phyloP scores from a whole-genome alignment of 306 rosid genomes.

The Pachyrhizus erosus region DNA sequence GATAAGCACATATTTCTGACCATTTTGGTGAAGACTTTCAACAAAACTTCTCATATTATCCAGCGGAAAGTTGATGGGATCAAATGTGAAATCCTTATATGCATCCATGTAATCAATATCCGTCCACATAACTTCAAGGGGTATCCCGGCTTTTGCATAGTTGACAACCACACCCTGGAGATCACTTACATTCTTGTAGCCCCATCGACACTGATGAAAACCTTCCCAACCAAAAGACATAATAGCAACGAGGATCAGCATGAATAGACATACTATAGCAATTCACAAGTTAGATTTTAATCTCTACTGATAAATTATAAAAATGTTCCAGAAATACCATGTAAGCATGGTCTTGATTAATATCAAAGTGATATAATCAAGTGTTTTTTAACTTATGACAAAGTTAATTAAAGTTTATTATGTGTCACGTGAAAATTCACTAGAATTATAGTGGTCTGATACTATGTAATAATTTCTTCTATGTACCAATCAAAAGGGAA shows the following conservation, averaged over 20 bases:
- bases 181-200: constrained; percentile 80
- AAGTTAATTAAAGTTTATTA: neutral
- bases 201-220: constrained; percentile 85
- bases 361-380: too few relatives aligned
- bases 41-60: constrained; percentile 67
- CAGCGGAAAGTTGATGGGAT: constrained; percentile 80
- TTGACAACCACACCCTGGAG: constrained; percentile 67
- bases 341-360: neutral
- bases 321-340: too few relatives aligned
- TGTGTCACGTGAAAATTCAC: neutral
- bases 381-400: too few relatives aligned
- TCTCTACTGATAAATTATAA: neutral
- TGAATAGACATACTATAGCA: neutral
- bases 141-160: constrained; percentile 76
- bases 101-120: constrained; percentile 96
- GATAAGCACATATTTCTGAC: constrained; percentile 81
- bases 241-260: neutral
- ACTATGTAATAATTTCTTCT: neutral
- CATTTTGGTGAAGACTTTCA: constrained; percentile 69
- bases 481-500: neutral
- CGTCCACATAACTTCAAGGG: constrained; percentile 95
- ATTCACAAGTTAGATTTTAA: neutral
- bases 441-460: too few relatives aligned
- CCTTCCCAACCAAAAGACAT: constrained; percentile 50
- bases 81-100: constrained; percentile 84